These are phyloP conservation scores for Phytopythium cucurbitacearum DNA, from an alignment of 352 stramenopile genomes.

Conservation along the genomic window DNA sequence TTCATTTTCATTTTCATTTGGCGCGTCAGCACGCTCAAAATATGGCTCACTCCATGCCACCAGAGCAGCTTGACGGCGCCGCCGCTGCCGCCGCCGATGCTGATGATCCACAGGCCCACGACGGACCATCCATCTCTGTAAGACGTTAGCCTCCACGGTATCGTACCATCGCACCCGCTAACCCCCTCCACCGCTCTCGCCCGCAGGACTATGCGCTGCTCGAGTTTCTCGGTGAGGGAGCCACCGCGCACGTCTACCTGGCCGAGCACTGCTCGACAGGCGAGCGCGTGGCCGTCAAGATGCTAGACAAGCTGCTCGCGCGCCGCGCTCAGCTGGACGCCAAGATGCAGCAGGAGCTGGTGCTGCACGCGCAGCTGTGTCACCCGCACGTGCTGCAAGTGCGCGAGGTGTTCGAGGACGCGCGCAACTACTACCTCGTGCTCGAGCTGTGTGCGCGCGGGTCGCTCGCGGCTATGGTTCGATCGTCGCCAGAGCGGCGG, in stretches of 20 bases:
- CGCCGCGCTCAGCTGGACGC: slow-evolving; percentile 51
- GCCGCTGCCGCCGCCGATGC: no score
- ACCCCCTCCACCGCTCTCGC: no score
- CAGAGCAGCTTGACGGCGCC: no score
- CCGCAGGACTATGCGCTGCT: slow-evolving; percentile 59
- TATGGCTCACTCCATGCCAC: no score
- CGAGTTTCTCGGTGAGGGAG: slow-evolving; percentile 72
- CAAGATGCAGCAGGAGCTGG: slow-evolving; percentile 64
- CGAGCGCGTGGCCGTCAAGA: slow-evolving; percentile 65
- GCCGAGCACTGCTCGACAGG: slow-evolving; percentile 36
- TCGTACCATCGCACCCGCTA: no score
- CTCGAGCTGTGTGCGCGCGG: slow-evolving; percentile 56
- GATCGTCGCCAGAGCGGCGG: slow-evolving; percentile 20
- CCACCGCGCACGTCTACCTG: slow-evolving; percentile 76
- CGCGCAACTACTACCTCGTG: slow-evolving; percentile 72
- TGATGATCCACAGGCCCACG: no score
- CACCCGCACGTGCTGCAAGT: slow-evolving; percentile 52
- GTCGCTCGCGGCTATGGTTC: slow-evolving; percentile 43
- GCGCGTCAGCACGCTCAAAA: no score
- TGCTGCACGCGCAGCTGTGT: slow-evolving; percentile 54
- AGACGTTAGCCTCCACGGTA: no score
- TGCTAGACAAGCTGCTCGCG: slow-evolving; percentile 76
- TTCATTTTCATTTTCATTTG: no score
- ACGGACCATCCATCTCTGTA: no score
- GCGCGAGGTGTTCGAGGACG: slow-evolving; percentile 66